Percentiles rank a stretch among this genome's conserved stretches.
Evolutionary conservation across 768 basidiomycete genomes (phyloP).

Genomic region (Naganishia randhawae): DNA sequence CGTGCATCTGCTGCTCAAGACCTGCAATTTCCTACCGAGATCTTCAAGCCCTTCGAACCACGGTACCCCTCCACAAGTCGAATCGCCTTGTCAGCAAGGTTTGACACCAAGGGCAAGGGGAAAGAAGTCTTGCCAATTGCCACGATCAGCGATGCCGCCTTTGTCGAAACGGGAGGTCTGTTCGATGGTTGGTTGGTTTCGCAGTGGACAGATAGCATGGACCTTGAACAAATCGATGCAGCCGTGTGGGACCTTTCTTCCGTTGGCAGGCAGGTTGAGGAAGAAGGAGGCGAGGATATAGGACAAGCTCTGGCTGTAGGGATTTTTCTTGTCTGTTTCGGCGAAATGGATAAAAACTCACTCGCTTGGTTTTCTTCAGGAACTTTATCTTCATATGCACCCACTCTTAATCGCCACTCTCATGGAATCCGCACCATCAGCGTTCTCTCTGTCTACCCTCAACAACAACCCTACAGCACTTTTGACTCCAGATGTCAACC

Average conservation of each 20-base stretch:
- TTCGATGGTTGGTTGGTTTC: conserved; percentile 20
- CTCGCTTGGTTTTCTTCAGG: conserved; percentile 32
- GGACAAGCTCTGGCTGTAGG: conserved; percentile 37
- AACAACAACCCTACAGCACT: not conserved
- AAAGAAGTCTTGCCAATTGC: conserved; percentile 16
- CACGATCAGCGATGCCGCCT: not conserved
- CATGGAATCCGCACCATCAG: conserved; percentile 77
- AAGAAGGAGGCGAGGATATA: conserved; percentile 13
- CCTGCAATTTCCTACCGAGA: conserved; percentile 20
- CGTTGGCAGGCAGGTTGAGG: not conserved
- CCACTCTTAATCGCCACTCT: conserved; percentile 75
- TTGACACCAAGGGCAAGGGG: conserved; percentile 11
- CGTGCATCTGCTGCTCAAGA: not conserved
- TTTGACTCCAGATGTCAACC: conserved; percentile 31
- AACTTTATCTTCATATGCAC: conserved; percentile 68
- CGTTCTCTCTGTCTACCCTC: conserved; percentile 62
- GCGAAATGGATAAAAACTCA: not conserved
- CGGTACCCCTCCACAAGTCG: not conserved
- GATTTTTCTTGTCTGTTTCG: not conserved
- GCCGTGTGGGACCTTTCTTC: not conserved
- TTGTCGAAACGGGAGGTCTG: conserved; percentile 21
- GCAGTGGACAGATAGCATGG: not conserved
- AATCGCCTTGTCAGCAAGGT: not conserved
- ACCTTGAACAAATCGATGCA: conserved; percentile 23
- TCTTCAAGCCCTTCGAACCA: conserved; percentile 21